Conservation (phyloP, 2,329 filamentous ascomycete species). For the Colletotrichum tofieldiae region DNA sequence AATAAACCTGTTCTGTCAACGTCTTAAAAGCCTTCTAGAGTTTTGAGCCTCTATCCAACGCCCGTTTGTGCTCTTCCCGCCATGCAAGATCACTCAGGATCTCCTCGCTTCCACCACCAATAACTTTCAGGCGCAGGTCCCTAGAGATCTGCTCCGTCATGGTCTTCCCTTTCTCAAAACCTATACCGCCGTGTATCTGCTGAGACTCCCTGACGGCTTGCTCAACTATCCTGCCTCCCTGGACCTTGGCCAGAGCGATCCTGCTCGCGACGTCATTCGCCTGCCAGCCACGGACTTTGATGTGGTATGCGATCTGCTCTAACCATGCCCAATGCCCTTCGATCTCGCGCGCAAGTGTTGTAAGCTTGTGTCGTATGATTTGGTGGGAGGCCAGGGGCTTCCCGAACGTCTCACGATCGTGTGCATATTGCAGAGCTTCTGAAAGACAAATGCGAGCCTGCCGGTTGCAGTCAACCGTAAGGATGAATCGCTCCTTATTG, state of each 20-base stretch:
- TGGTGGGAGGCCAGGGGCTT: slow-evolving; percentile 71
- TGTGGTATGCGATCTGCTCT: slow-evolving; percentile 72
- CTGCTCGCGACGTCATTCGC: slow-evolving; percentile 51
- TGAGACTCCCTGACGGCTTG: slow-evolving; percentile 67
- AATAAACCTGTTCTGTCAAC: slow-evolving; percentile 9
- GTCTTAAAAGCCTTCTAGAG: slow-evolving; percentile 5
- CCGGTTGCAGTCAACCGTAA: slow-evolving; percentile 70
- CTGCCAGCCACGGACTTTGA: slow-evolving; percentile 51
- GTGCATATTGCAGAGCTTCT: slow-evolving; percentile 67
- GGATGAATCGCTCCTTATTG: slow-evolving; percentile 72
- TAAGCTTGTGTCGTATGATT: slow-evolving; percentile 72
- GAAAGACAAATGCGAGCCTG: slow-evolving; percentile 71
- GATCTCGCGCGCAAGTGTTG: slow-evolving; percentile 72
- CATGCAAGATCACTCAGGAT: slow-evolving; percentile 68
- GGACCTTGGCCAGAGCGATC: slow-evolving; percentile 61
- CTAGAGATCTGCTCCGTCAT: slow-evolving; percentile 68
- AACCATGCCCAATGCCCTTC: slow-evolving; percentile 75
- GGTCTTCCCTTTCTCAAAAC: slow-evolving; percentile 65
- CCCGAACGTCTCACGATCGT: slow-evolving; percentile 71
- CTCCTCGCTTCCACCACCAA: slow-evolving; percentile 70
- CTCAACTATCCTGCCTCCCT: slow-evolving; percentile 65
- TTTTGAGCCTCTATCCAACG: slow-evolving; percentile 13
- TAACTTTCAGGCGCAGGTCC: slow-evolving; percentile 66
- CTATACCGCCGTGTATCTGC: slow-evolving; percentile 68
- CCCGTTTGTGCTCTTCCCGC: slow-evolving; percentile 58